Evolutionary conservation across 768 basidiomycete genomes (phyloP).

Genomic region (Strobilomyces dryophilus): DNA sequence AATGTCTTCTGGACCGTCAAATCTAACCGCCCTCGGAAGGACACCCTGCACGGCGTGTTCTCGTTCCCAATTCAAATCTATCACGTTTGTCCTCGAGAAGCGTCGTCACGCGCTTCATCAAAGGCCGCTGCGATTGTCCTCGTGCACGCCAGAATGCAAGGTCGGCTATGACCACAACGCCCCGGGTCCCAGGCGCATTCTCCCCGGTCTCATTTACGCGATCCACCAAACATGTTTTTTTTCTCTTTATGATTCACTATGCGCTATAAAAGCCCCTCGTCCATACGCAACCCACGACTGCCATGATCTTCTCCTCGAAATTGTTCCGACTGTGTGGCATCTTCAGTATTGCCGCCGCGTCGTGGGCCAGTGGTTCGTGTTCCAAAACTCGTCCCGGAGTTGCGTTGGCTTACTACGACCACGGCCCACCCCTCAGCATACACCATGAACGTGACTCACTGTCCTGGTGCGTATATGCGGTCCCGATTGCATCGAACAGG

Average conservation of each 20-base stretch:
- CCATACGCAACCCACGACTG: background rate
- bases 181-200: background rate
- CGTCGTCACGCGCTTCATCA: too few relatives aligned
- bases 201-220: too few relatives aligned
- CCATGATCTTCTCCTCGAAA: background rate
- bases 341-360: background rate
- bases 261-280: background rate
- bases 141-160: too few relatives aligned
- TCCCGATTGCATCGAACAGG: background rate
- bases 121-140: too few relatives aligned
- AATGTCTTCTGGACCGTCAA: too few relatives aligned
- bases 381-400: background rate
- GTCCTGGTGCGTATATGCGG: slow-evolving; percentile 21
- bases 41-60: too few relatives aligned
- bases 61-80: too few relatives aligned
- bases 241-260: background rate
- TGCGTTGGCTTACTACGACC: background rate
- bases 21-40: too few relatives aligned
- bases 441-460: slow-evolving; percentile 26
- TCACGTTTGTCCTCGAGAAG: too few relatives aligned
- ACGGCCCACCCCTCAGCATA: background rate
- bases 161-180: too few relatives aligned
- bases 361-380: slow-evolving; percentile 1
- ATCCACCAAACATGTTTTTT: too few relatives aligned
- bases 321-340: background rate